These are phyloP conservation scores for Ustilago cynodontis DNA, from an alignment of 1,284 basidiomycete species.

Conservation along the genomic window DNA sequence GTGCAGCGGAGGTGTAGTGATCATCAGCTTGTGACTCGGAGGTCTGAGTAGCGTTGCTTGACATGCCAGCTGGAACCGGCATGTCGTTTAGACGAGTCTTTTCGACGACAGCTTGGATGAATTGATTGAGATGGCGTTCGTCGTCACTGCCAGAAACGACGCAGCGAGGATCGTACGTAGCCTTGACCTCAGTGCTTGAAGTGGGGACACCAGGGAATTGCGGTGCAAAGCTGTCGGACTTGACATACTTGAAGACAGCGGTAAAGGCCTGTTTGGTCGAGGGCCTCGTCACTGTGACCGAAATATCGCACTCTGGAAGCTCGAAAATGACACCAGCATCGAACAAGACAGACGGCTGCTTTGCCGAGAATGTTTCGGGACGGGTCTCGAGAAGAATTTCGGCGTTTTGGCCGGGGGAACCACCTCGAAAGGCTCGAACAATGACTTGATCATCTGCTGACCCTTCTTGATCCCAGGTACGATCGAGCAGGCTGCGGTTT, in stretches of 20 bases:
- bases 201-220: conserved; percentile 11
- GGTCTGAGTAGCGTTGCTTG: not conserved
- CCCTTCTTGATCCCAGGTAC: not conserved
- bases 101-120: conserved; percentile 8
- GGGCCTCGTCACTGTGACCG: conserved; percentile 7
- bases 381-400: not conserved
- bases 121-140: conserved; percentile 1
- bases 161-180: not conserved
- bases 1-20: too few species aligned
- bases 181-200: not conserved
- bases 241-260: conserved; percentile 1
- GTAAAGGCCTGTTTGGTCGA: conserved; percentile 8
- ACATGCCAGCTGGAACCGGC: not conserved
- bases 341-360: conserved; percentile 11
- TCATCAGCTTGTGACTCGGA: not conserved
- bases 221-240: not conserved
- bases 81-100: not conserved
- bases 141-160: conserved; percentile 10
- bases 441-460: not conserved
- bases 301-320: conserved; percentile 11
- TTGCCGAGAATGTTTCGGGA: not conserved
- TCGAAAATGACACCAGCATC: conserved; percentile 11
- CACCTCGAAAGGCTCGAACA: not conserved
- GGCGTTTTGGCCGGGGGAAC: not conserved
- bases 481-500: not conserved